Evolutionary conservation across 2,329 filamentous ascomycete genomes (phyloP).

Genomic region (Ophiognomonia clavigignenti-juglandacearum): DNA sequence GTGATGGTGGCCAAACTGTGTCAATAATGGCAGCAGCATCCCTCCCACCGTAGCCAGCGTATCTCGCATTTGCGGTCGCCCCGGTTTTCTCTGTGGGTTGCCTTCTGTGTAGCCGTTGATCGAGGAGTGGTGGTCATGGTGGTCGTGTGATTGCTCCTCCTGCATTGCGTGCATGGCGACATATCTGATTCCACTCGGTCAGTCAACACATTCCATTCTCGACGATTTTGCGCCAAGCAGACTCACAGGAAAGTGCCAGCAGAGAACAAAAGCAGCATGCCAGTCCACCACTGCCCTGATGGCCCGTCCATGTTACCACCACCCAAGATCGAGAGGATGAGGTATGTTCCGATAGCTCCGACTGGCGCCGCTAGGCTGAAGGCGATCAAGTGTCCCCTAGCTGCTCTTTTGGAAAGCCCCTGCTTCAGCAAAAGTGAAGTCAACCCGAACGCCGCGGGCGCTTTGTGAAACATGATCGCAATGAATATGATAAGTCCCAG

Average conservation of each 20-base stretch:
- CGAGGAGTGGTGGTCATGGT: conserved; percentile 43
- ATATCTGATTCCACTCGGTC: conserved; percentile 53
- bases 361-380: conserved; percentile 89
- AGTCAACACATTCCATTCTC: neutral
- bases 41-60: conserved; percentile 67
- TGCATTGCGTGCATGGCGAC: conserved; percentile 99
- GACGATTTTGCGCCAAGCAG: no score
- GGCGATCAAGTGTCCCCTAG: conserved; percentile 77
- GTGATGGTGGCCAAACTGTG: conserved; percentile 74
- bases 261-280: conserved; percentile 89
- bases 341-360: conserved; percentile 79
- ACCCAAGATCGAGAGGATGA: conserved; percentile 69
- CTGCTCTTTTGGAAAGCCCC: conserved; percentile 80
- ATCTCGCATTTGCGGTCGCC: conserved; percentile 59
- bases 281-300: conserved; percentile 78
- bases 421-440: conserved; percentile 88
- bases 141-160: conserved; percentile 55
- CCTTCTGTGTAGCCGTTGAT: conserved; percentile 51
- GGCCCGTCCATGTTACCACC: conserved; percentile 55
- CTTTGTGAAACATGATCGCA: conserved; percentile 97
- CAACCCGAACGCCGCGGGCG: conserved; percentile 88
- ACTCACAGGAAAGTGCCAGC: conserved; percentile 91
- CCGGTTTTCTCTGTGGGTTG: conserved; percentile 44
- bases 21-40: conserved; percentile 73
- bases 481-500: conserved; percentile 90